phyloP scores from a whole-genome alignment of 2,329 filamentous ascomycete species.

The Stachybotrys elegans region DNA sequence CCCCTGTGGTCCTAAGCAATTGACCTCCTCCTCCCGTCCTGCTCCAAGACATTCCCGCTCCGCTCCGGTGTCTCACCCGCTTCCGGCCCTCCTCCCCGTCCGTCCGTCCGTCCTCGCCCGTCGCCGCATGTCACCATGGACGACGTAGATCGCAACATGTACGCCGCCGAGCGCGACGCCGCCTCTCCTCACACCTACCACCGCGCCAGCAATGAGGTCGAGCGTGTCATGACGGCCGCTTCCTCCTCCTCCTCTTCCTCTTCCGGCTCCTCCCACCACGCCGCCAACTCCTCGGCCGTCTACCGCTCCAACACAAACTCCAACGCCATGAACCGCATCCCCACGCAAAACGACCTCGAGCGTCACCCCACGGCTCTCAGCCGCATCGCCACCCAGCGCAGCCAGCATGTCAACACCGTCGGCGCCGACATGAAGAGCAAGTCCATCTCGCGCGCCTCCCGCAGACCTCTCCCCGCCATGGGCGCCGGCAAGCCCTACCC shows the following conservation, averaged over 20 bases:
- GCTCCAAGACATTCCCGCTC: neutral
- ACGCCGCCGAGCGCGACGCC: conserved; percentile 50
- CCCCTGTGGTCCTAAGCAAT: too few species aligned
- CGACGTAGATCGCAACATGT: conserved; percentile 49
- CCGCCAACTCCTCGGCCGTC: conserved; percentile 7
- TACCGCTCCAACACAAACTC: conserved; percentile 20
- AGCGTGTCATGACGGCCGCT: conserved; percentile 52
- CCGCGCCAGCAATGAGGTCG: conserved; percentile 50
- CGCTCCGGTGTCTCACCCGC: neutral
- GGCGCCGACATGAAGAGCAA: conserved; percentile 40
- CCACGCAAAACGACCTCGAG: conserved; percentile 64
- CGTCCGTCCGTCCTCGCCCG: neutral
- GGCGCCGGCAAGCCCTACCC: conserved; percentile 72
- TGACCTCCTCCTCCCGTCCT: conserved; percentile 9
- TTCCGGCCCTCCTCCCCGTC: neutral
- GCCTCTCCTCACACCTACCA: conserved; percentile 32
- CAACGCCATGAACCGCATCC: conserved; percentile 53
- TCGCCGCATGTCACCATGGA: too few species aligned
- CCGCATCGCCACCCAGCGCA: conserved; percentile 65
- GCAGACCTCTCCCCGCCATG: conserved; percentile 60
- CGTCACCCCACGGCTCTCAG: conserved; percentile 64
- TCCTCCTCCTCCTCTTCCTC: conserved; percentile 46
- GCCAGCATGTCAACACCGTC: conserved; percentile 70
- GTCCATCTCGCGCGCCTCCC: conserved; percentile 40
- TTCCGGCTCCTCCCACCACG: conserved; percentile 24